Percentiles rank a stretch among this genome's conserved stretches.
Conservation (phyloP, 2,329 filamentous ascomycete genomes). For the Alternaria hordeiaustralica region DNA sequence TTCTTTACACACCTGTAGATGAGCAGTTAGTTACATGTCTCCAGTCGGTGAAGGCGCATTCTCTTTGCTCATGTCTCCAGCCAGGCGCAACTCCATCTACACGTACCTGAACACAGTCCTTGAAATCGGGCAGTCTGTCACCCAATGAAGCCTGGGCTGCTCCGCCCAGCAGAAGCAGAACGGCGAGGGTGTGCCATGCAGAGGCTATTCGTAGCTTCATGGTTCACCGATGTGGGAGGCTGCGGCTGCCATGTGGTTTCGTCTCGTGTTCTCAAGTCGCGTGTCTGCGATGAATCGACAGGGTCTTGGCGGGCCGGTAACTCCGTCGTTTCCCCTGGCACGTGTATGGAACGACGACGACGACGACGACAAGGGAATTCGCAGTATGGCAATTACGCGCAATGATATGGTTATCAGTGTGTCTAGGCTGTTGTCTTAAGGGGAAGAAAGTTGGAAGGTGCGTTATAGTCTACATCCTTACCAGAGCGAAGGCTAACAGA, state of each 20-base stretch:
- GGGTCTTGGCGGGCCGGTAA: conserved; percentile 10
- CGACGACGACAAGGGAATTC: neutral
- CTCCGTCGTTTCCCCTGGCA: neutral
- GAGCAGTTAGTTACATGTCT: conserved; percentile 19
- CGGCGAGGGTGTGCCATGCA: conserved; percentile 33
- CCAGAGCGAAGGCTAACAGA: neutral
- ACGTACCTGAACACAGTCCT: conserved; percentile 79
- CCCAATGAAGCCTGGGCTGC: conserved; percentile 73
- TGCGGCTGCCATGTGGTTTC: neutral
- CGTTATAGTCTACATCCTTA: neutral
- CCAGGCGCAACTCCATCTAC: conserved; percentile 17
- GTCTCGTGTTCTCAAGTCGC: conserved; percentile 1
- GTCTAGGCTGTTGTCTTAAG: neutral
- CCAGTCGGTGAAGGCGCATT: neutral
- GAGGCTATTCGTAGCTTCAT: conserved; percentile 36
- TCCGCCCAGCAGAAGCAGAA: conserved; percentile 39
- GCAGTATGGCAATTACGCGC: neutral
- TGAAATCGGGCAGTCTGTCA: conserved; percentile 86
- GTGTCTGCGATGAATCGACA: conserved; percentile 6
- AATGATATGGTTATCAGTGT: neutral
- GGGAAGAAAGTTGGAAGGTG: neutral
- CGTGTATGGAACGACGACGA: neutral
- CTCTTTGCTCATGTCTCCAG: neutral
- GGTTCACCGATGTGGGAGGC: neutral
- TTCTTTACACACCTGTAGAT: conserved; percentile 72